A percentile compares a stretch with the other conserved stretches of the same genome.
Conservation (phyloP, 1,284 basidiomycete genomes). For the Malassezia furfur region DNA sequence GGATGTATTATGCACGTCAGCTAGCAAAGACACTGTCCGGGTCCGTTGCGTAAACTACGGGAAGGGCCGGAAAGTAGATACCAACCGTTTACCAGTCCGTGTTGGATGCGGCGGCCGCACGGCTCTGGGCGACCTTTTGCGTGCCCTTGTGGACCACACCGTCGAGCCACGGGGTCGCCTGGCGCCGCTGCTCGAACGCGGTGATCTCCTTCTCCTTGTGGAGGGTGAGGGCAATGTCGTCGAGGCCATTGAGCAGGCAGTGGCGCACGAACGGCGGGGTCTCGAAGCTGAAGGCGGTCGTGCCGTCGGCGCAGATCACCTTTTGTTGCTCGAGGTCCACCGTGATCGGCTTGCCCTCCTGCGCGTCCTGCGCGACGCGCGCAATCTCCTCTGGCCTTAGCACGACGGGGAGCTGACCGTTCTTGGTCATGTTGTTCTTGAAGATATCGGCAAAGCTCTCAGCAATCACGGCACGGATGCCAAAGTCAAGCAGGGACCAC, state of each 20-base stretch:
- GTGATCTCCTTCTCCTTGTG: slow-evolving; percentile 32
- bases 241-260: slow-evolving; percentile 41
- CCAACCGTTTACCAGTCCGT: slow-evolving; percentile 33
- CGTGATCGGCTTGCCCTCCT: slow-evolving; percentile 34
- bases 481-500: slow-evolving; percentile 45
- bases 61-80: background rate
- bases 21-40: background rate
- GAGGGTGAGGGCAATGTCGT: slow-evolving; percentile 43
- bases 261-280: slow-evolving; percentile 34
- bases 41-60: background rate
- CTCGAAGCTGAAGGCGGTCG: slow-evolving; percentile 30
- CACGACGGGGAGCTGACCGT: slow-evolving; percentile 36
- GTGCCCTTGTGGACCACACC: slow-evolving; percentile 29
- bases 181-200: slow-evolving; percentile 29
- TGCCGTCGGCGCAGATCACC: slow-evolving; percentile 31
- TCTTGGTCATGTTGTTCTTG: slow-evolving; percentile 44
- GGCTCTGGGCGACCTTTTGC: slow-evolving; percentile 19
- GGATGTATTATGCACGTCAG: slow-evolving; percentile 13
- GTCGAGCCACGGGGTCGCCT: slow-evolving; percentile 39
- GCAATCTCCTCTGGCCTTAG: slow-evolving; percentile 30
- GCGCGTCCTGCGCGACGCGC: slow-evolving; percentile 31
- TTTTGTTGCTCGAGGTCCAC: slow-evolving; percentile 37
- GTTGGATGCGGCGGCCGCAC: slow-evolving; percentile 22
- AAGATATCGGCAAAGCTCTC: slow-evolving; percentile 41
- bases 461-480: slow-evolving; percentile 41